Conservation (phyloP, 192 early-diverging fungal genomes). For the Cetraspora pellucida region DNA sequence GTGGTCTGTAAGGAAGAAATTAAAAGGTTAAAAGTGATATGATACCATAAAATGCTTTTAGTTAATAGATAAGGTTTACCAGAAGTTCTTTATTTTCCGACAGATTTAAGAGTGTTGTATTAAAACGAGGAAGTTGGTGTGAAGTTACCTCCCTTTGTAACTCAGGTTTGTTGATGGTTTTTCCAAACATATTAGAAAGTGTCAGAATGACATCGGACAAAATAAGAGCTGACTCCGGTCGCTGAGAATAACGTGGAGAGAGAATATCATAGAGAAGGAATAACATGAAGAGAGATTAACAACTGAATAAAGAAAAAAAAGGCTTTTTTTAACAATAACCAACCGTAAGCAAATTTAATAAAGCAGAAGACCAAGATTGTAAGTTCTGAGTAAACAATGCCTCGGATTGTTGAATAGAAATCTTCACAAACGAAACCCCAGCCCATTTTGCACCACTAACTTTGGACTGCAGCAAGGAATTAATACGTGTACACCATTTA, state of each 20-base stretch:
- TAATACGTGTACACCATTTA: conserved; percentile 58
- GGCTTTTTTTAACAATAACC: not conserved
- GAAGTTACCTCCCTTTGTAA: conserved; percentile 58
- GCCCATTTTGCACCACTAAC: conserved; percentile 52
- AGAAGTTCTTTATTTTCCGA: conserved; percentile 49
- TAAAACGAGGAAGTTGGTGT: conserved; percentile 55
- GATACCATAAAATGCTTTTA: conserved; percentile 6
- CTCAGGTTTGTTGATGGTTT: conserved; percentile 52
- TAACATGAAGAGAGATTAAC: not conserved
- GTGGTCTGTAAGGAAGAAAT: conserved; percentile 35
- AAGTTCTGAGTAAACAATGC: conserved; percentile 37
- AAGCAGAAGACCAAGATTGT: not conserved
- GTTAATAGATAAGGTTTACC: conserved; percentile 36
- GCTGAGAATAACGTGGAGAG: conserved; percentile 36
- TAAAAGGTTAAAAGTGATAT: not conserved
- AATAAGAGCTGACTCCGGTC: conserved; percentile 44
- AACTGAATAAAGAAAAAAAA: not conserved
- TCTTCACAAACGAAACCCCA: conserved; percentile 49
- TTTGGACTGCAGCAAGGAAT: conserved; percentile 58
- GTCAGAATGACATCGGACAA: conserved; percentile 49
- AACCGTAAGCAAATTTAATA: conserved; percentile 12
- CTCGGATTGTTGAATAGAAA: conserved; percentile 52
- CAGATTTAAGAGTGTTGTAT: conserved; percentile 47
- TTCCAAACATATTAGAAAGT: conserved; percentile 51
- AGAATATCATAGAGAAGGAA: not conserved